Base-by-base conservation (phyloP, 2,329 filamentous ascomycete genomes). In the Talaromyces sp. region DNA sequence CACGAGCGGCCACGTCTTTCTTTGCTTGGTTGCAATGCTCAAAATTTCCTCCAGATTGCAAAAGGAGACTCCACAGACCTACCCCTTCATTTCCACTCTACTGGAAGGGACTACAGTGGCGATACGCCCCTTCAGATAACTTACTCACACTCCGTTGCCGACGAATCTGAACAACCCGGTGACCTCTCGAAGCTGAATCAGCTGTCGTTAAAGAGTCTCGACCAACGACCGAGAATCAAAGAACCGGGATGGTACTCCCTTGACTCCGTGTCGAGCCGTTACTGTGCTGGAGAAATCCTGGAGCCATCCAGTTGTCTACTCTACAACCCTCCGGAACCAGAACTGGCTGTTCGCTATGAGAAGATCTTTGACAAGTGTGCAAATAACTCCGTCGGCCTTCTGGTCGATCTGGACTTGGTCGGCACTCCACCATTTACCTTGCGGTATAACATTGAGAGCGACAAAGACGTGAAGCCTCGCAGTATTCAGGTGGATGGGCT, bases 361-460 rank as follows among this genome's bases (percentile, higher is more conserved):
- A 88, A 92, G 63, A 92, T 99, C 50, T 89, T 91, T 57, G 94
- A 99, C 74, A 96, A 95, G 72, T 99, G 94, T 72, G 93, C 92
- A 38, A 92, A 92, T 54, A 96, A 92, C 69, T 91, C 94, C 0
- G 90, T 99, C 63, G 94, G 94, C 46, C 83, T 99, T 58, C 85
- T 89, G 11, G 90, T 99, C 48, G 89, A 94, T 69, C 79, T 99
- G 55, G 92, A 97, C 71, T 81, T 99, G 43, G 89, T 93, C 29
- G 94, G 94, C 62, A 96, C 92, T 0, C 93, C 95, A 52, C 93
- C 93, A 1, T 99, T 99, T 76, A 80, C 81, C n/a, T 81, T 99
- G 52, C 80, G 81, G 24, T 99, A 97, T 72, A 87, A 87, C 50
- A 83, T 92, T 60, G 83, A 86, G 27, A 85, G 84, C 60, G 70